Evolutionary conservation across 495 filamentous ascomycete genomes (phyloP).

Genomic region (Aspergillus wentii): DNA sequence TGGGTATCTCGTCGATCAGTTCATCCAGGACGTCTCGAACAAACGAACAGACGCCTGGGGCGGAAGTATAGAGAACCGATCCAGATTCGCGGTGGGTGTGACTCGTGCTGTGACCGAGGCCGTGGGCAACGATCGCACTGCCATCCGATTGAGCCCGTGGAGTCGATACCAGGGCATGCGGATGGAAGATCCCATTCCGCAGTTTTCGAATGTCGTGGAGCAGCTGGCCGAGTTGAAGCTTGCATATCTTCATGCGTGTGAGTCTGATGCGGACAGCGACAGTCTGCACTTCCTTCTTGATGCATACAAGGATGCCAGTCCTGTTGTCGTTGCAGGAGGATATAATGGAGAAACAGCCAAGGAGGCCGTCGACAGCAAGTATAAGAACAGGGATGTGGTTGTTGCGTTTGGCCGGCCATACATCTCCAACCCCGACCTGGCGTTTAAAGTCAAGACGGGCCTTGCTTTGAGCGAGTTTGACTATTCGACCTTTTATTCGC

Average conservation of each 20-base stretch:
- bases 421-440: constrained; percentile 65
- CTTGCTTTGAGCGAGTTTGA: constrained; percentile 49
- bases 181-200: constrained; percentile 55
- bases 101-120: constrained; percentile 52
- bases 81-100: constrained; percentile 58
- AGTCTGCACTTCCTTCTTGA: constrained; percentile 38
- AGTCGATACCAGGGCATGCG: constrained; percentile 58
- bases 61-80: constrained; percentile 61
- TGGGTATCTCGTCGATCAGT: constrained; percentile 72
- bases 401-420: constrained; percentile 59
- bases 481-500: constrained; percentile 50
- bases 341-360: constrained; percentile 32
- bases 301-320: constrained; percentile 35
- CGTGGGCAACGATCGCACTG: constrained; percentile 55
- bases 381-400: constrained; percentile 43
- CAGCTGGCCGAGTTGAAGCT: constrained; percentile 45
- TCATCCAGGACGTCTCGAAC: constrained; percentile 58
- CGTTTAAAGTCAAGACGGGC: constrained; percentile 51
- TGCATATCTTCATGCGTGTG: constrained; percentile 60
- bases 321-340: constrained; percentile 56
- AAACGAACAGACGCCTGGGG: constrained; percentile 62
- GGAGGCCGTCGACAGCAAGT: constrained; percentile 42
- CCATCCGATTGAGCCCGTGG: constrained; percentile 57
- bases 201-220: constrained; percentile 52
- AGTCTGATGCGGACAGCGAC: constrained; percentile 37